phyloP scores from a whole-genome alignment of 768 basidiomycete genomes.

The Phylloporus sp. region DNA sequence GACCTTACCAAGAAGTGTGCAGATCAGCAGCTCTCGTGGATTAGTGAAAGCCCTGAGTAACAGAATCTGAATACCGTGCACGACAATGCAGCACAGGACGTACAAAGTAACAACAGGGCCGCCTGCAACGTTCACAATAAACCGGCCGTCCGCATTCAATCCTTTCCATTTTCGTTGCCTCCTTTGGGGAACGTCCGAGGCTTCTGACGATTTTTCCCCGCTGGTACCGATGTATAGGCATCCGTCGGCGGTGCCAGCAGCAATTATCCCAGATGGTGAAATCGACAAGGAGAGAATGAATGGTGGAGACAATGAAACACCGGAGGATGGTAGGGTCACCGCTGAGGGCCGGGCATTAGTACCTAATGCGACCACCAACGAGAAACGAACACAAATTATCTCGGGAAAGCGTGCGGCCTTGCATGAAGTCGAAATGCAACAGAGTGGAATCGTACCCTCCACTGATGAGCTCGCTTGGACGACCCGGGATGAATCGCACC shows the following conservation, averaged over 20 bases:
- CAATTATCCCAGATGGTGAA: slow-evolving; percentile 55
- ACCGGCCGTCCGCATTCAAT: slow-evolving; percentile 43
- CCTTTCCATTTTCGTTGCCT: slow-evolving; percentile 72
- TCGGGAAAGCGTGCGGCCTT: slow-evolving; percentile 54
- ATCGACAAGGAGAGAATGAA: slow-evolving; percentile 66
- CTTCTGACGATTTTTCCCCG: slow-evolving; percentile 47
- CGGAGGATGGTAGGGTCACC: slow-evolving; percentile 42
- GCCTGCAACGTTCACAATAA: slow-evolving; percentile 52
- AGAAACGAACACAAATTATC: slow-evolving; percentile 50
- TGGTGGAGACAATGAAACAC: slow-evolving; percentile 65
- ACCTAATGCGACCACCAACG: background rate
- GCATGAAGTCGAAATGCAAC: slow-evolving; percentile 62
- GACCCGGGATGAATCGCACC: slow-evolving; percentile 66
- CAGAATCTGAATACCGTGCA: slow-evolving; percentile 1
- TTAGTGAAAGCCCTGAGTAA: slow-evolving; percentile 46
- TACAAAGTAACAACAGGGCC: slow-evolving; percentile 76
- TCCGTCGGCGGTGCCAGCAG: slow-evolving; percentile 75
- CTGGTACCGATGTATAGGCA: slow-evolving; percentile 65
- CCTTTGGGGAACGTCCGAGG: slow-evolving; percentile 41
- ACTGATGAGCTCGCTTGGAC: slow-evolving; percentile 69
- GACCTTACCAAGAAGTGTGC: slow-evolving; percentile 60
- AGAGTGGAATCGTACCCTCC: slow-evolving; percentile 72
- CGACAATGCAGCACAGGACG: slow-evolving; percentile 17
- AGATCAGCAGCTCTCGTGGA: slow-evolving; percentile 44
- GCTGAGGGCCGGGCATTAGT: slow-evolving; percentile 6